A percentile compares a stretch with the other conserved stretches of the same genome.
Evolutionary conservation across 2,329 filamentous ascomycete species (phyloP).

Genomic region (Pseudogymnoascus sp.): DNA sequence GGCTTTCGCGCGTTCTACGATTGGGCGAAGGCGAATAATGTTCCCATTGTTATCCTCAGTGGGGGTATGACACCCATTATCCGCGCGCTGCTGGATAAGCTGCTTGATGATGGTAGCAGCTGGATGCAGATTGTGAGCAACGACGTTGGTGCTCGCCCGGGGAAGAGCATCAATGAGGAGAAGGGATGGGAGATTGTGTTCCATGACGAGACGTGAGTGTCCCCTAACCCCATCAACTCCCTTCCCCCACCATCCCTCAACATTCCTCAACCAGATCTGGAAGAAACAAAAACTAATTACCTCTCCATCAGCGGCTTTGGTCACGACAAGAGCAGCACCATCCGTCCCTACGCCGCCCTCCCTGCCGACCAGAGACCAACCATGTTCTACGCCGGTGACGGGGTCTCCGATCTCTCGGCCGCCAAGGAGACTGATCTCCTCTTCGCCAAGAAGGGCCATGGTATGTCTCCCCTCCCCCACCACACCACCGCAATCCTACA

Average conservation of each 20-base stretch:
- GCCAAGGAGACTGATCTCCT: constrained; percentile 87
- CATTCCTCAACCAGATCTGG: neutral
- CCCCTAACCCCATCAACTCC: neutral
- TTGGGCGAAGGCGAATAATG: constrained; percentile 72
- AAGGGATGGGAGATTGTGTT: constrained; percentile 82
- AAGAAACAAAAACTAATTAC: neutral
- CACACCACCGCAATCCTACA: neutral
- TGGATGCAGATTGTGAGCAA: constrained; percentile 90
- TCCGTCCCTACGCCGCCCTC: constrained; percentile 74
- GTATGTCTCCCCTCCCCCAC: constrained; percentile 39
- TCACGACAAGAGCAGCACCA: constrained; percentile 93
- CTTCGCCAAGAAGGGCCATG: constrained; percentile 85
- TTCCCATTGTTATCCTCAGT: constrained; percentile 86
- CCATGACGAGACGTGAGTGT: constrained; percentile 67
- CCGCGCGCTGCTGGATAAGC: constrained; percentile 66
- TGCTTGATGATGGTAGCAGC: constrained; percentile 65
- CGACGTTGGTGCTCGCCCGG: constrained; percentile 56
- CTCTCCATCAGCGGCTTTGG: constrained; percentile 54
- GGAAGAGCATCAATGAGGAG: constrained; percentile 67
- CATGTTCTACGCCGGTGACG: constrained; percentile 92
- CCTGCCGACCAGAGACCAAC: constrained; percentile 61
- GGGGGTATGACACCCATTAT: constrained; percentile 93
- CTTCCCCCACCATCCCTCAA: neutral
- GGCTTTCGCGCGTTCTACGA: constrained; percentile 80
- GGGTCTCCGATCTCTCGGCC: constrained; percentile 84